A percentile compares a stretch with the other conserved stretches of the same genome.
Evolutionary conservation across 495 filamentous ascomycete species (phyloP).

Genomic region (Podospora conica): DNA sequence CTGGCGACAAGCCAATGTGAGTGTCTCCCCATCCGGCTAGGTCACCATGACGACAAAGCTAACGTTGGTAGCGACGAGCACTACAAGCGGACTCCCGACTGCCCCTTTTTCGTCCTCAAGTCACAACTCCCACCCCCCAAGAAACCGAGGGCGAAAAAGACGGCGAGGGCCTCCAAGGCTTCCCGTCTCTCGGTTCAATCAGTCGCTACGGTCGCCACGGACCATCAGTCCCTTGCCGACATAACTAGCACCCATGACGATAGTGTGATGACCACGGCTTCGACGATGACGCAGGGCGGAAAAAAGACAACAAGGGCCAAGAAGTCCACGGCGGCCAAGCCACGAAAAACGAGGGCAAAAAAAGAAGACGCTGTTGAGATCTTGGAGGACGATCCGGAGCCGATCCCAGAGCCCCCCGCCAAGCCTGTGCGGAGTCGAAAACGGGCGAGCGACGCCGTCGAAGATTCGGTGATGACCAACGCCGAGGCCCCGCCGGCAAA

Average conservation of each 20-base stretch:
- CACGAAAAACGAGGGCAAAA: constrained; percentile 50
- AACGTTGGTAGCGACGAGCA: constrained; percentile 69
- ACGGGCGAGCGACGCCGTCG: constrained; percentile 55
- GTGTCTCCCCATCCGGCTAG: constrained; percentile 26
- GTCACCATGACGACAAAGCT: not conserved
- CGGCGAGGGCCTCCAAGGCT: constrained; percentile 55
- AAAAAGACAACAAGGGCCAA: constrained; percentile 42
- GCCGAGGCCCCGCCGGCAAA: constrained; percentile 56
- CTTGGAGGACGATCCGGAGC: constrained; percentile 35
- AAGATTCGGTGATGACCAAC: constrained; percentile 34
- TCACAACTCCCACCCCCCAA: constrained; percentile 40
- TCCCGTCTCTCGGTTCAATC: constrained; percentile 70
- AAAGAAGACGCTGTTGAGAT: constrained; percentile 54
- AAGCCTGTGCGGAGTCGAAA: constrained; percentile 54
- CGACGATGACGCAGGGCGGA: constrained; percentile 47
- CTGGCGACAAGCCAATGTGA: constrained; percentile 78
- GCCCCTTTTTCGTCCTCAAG: constrained; percentile 67
- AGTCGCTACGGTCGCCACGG: constrained; percentile 49
- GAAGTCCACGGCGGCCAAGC: constrained; percentile 30
- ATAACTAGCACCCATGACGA: constrained; percentile 55
- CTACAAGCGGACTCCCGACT: constrained; percentile 65
- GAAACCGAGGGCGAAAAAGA: constrained; percentile 48
- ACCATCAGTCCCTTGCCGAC: constrained; percentile 45
- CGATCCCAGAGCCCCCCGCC: constrained; percentile 36
- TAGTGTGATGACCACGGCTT: constrained; percentile 57